These are phyloP conservation scores for Neostapfia colusana DNA, from an alignment of 176 grass and related monocot species.

Conservation along the genomic window DNA sequence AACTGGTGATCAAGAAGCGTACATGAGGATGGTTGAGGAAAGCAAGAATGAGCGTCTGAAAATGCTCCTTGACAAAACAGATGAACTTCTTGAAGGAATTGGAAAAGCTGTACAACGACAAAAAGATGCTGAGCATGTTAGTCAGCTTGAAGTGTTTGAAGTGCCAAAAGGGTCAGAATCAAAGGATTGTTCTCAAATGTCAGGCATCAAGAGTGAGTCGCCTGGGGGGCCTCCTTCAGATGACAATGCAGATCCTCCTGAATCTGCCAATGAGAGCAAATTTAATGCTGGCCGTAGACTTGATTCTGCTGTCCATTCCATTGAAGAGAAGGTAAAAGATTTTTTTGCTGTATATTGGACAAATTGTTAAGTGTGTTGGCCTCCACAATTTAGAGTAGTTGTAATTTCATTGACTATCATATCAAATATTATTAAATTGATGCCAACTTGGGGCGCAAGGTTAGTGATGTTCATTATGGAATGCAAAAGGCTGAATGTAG, in stretches of 20 bases:
- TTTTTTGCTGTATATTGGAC: constrained; percentile 24
- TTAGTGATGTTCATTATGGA: constrained; percentile 16
- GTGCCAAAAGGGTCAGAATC: constrained; percentile 61
- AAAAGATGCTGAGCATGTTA: constrained; percentile 95
- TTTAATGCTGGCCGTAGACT: constrained; percentile 87
- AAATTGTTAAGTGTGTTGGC: constrained; percentile 13
- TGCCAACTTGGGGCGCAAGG: not conserved
- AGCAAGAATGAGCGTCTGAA: constrained; percentile 99
- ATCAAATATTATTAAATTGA: constrained; percentile 7
- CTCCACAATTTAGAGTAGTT: not conserved
- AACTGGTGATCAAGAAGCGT: constrained; percentile 95
- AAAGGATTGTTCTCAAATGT: constrained; percentile 41
- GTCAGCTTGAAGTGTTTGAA: constrained; percentile 48
- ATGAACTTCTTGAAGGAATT: constrained; percentile 93
- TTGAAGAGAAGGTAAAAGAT: constrained; percentile 92
- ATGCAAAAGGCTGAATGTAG: constrained; percentile 5
- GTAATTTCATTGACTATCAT: constrained; percentile 11
- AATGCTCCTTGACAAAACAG: constrained; percentile 95
- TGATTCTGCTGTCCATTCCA: constrained; percentile 94
- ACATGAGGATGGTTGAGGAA: constrained; percentile 96
- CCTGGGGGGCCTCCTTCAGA: constrained; percentile 55
- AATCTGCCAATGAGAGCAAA: constrained; percentile 44
- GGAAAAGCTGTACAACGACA: constrained; percentile 92
- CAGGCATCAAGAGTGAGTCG: constrained; percentile 49
- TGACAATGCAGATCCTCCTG: constrained; percentile 49